A percentile compares a stretch with the other conserved stretches of the same genome.
These are phyloP conservation scores for Paecilomyces niveus DNA, from an alignment of 2,329 filamentous ascomycete species.

Conservation along the genomic window DNA sequence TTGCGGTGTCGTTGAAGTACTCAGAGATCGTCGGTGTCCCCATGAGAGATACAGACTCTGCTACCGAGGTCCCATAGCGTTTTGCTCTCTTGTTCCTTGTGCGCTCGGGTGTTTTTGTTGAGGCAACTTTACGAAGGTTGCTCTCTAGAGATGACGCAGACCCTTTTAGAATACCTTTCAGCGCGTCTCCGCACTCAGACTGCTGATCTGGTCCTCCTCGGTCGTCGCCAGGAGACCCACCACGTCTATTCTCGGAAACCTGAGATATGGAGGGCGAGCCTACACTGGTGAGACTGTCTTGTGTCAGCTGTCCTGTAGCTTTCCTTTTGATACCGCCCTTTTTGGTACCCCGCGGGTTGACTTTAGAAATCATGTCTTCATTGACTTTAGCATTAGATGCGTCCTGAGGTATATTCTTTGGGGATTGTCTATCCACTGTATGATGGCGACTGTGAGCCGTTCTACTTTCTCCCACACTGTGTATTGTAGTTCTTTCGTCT, in stretches of 20 bases:
- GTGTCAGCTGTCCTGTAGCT: slow-evolving; percentile 1
- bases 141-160: neutral
- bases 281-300: slow-evolving; percentile 1
- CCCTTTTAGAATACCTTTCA: neutral
- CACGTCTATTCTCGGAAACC: neutral
- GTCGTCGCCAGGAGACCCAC: neutral
- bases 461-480: neutral
- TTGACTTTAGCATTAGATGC: neutral
- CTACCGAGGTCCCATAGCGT: slow-evolving; percentile 1
- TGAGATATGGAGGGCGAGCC: neutral
- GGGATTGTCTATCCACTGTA: neutral
- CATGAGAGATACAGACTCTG: slow-evolving; percentile 3
- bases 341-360: neutral
- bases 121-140: neutral
- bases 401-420: neutral
- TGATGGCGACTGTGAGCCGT: neutral
- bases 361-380: neutral
- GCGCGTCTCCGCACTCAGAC: neutral
- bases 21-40: slow-evolving; percentile 12
- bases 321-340: slow-evolving; percentile 12
- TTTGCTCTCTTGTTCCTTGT: slow-evolving; percentile 10
- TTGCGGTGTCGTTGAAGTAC: slow-evolving; percentile 19
- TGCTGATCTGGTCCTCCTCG: neutral
- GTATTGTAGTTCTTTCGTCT: neutral
- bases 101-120: slow-evolving; percentile 5